phyloP scores from a whole-genome alignment of 208 protist genomes.

The Naegleria lovaniensis region DNA sequence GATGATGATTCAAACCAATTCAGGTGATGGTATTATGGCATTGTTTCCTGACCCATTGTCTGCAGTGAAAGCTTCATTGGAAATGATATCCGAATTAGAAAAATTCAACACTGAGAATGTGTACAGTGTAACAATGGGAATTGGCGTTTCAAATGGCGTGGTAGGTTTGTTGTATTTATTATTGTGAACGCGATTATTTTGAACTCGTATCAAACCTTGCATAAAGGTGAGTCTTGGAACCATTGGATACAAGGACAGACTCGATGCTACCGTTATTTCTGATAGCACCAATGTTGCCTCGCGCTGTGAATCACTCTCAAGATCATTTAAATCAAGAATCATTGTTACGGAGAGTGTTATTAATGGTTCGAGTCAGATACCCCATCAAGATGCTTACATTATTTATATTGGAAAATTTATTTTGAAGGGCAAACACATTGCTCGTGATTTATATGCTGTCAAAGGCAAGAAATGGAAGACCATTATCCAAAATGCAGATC shows the following conservation, averaged over 20 bases:
- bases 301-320: not conserved
- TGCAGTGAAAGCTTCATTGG: not conserved
- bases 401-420: not conserved
- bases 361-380: not conserved
- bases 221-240: constrained; percentile 28
- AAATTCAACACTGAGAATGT: not conserved
- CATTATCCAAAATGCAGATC: no score
- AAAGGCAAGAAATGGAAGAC: not conserved
- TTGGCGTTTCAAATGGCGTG: constrained; percentile 21
- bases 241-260: constrained; percentile 13
- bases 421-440: not conserved
- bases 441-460: not conserved
- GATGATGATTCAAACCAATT: no score
- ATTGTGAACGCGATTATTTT: no score
- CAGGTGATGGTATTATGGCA: not conserved
- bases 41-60: not conserved
- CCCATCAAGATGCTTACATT: not conserved
- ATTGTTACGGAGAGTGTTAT: not conserved
- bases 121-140: not conserved
- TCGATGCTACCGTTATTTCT: constrained; percentile 35
- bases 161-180: not conserved
- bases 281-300: not conserved
- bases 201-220: no score
- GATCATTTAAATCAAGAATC: not conserved
- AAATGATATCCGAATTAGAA: not conserved